These are phyloP conservation scores for Claviceps pusilla DNA, from an alignment of 2,329 filamentous ascomycete genomes.

Conservation along the genomic window DNA sequence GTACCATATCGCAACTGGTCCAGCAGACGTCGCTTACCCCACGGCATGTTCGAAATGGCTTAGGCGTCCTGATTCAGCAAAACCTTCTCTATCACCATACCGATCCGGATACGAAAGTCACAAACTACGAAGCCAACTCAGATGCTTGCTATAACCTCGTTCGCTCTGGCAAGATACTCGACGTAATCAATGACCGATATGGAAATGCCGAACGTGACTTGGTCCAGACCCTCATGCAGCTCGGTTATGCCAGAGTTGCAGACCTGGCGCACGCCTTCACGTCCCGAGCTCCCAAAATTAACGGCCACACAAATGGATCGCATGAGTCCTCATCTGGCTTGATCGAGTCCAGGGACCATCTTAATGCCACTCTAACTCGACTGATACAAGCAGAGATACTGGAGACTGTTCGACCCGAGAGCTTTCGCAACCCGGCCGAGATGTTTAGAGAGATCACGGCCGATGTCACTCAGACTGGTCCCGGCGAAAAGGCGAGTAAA, in stretches of 20 bases:
- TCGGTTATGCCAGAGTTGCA: constrained; percentile 61
- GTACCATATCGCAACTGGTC: constrained; percentile 52
- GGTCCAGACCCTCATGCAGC: constrained; percentile 56
- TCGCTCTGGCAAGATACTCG: constrained; percentile 66
- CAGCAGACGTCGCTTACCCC: constrained; percentile 57
- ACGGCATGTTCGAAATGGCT: constrained; percentile 65
- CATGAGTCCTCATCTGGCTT: constrained; percentile 17
- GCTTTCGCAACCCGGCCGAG: constrained; percentile 47
- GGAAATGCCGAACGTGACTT: constrained; percentile 61
- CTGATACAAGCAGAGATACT: constrained; percentile 53
- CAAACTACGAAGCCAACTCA: constrained; percentile 74
- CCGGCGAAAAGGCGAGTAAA: constrained; percentile 36
- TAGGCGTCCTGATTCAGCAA: constrained; percentile 77
- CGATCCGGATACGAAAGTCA: constrained; percentile 43
- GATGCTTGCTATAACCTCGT: constrained; percentile 68
- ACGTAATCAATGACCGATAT: constrained; percentile 58
- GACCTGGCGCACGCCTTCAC: constrained; percentile 53
- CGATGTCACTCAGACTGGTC: constrained; percentile 37
- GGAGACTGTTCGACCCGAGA: constrained; percentile 43
- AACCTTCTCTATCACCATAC: constrained; percentile 66
- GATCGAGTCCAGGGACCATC: constrained; percentile 31
- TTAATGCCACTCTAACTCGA: constrained; percentile 35
- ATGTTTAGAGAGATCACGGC: constrained; percentile 46
- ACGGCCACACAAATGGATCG: constrained; percentile 21
- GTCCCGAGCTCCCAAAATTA: constrained; percentile 20